Evolutionary conservation across 345 rosid species (phyloP), one percentile per base, ranked within the genome.

Genomic region (Eucalyptus polybractea): DNA sequence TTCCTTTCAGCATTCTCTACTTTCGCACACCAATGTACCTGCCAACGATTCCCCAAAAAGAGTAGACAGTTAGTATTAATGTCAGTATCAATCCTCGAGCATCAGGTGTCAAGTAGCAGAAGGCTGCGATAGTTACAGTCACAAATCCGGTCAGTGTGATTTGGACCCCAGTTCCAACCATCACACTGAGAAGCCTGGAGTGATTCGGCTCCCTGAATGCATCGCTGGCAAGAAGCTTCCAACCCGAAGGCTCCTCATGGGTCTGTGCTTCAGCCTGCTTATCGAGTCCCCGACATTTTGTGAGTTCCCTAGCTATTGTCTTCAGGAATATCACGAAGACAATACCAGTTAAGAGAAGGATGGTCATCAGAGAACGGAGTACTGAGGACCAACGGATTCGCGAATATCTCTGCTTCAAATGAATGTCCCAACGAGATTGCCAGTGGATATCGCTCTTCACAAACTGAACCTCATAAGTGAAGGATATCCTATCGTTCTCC

Each of bases 181-280:
- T 87, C n/a, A 62, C 87, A 58, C 89, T 81, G 17, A 90, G 86
- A 62, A 87, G 85, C 31, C 54, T 58, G 1, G 50, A 14, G 33
- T 45, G 24, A 47, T 17, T 31, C 5, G 86, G 91, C 44, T 58
- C 88, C 65, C 53, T 81, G 87, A 90, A 85, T 24, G 27, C 86
- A 80, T 90, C 88, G 4, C 91, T 50, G 6, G 25, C 87, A 9
- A 47, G 31, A 40, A 86, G 89, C 50, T 19, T 19, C 56, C 56
- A 53, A 53, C 24, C 56, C 24, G 24, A 51, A 53, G 56, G 10
- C 24, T 53, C 56, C 91, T 95, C 96, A 19, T 93, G 92, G 95
- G 95, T 93, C 94, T 94, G 95, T 76, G 94, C 95, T 87, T 96
- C 95, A 54, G 97, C 96, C 87, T 94, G 95, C 90, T 95, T 95